Conservation (phyloP, 257 asterid genomes). For the Plantago elongata region DNA sequence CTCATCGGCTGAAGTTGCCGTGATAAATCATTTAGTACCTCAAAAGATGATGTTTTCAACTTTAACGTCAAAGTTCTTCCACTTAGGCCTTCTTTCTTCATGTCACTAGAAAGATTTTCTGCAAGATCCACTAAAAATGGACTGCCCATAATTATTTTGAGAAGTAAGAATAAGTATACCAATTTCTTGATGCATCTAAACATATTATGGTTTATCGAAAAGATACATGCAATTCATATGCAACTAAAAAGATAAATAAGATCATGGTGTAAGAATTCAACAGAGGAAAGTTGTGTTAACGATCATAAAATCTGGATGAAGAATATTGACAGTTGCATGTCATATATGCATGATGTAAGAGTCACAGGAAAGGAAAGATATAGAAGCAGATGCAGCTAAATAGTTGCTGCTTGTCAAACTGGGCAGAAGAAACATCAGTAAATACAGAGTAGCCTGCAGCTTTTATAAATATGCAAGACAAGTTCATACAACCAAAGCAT, state of each 20-base stretch:
- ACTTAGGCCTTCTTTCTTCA: slow-evolving; percentile 68
- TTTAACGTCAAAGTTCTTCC: slow-evolving; percentile 89
- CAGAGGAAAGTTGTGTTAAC: too few relatives aligned
- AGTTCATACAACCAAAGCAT: not conserved
- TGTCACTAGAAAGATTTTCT: slow-evolving; percentile 76
- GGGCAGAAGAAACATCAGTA: not conserved
- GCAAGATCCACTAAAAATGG: slow-evolving; percentile 69
- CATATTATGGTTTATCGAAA: slow-evolving; percentile 3
- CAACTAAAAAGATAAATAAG: not conserved
- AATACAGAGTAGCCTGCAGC: not conserved
- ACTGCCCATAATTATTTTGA: slow-evolving; percentile 7
- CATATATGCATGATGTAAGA: too few relatives aligned
- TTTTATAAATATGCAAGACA: not conserved
- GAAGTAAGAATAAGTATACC: not conserved
- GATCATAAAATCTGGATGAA: too few relatives aligned
- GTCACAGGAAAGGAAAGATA: not conserved
- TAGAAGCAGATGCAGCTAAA: not conserved
- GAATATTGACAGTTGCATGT: too few relatives aligned
- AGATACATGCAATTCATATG: not conserved
- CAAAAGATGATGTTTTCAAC: slow-evolving; percentile 82
- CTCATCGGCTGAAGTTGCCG: too few relatives aligned
- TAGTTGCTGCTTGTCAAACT: not conserved
- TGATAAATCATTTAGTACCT: slow-evolving; percentile 41
- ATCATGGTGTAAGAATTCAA: not conserved
- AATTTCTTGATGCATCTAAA: slow-evolving; percentile 10